Conservation (phyloP, 208 protist genomes). For the Leishmania tropica region DNA sequence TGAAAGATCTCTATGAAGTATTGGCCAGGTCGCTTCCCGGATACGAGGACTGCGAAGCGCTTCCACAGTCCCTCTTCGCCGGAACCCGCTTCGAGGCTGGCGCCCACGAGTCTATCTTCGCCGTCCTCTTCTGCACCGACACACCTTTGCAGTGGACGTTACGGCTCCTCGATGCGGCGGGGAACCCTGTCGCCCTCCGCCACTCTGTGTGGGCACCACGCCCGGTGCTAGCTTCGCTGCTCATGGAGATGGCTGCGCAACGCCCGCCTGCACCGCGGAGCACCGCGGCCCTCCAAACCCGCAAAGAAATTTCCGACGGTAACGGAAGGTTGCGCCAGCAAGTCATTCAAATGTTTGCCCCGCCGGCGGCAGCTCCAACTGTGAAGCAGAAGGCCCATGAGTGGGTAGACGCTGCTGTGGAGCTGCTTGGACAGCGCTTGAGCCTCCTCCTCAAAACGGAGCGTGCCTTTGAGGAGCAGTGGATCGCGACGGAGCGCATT, state of each 20-base stretch:
- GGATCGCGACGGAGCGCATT: conserved; percentile 66
- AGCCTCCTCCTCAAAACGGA: conserved; percentile 57
- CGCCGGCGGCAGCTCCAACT: conserved; percentile 24
- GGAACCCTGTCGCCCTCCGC: conserved; percentile 14
- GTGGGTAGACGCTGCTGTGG: conserved; percentile 34
- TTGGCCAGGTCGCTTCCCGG: conserved; percentile 10
- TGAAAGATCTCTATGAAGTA: conserved; percentile 6
- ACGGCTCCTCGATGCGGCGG: conserved; percentile 29
- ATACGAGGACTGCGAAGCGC: not conserved
- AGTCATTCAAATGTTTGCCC: conserved; percentile 30
- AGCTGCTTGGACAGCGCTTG: conserved; percentile 63
- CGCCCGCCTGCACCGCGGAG: conserved; percentile 24
- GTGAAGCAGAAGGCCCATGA: conserved; percentile 43
- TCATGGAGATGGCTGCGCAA: conserved; percentile 18
- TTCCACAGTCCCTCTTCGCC: conserved; percentile 29
- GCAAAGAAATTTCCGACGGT: conserved; percentile 29
- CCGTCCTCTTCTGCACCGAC: conserved; percentile 49
- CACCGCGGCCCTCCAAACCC: conserved; percentile 16
- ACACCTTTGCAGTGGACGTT: conserved; percentile 70
- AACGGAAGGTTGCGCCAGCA: conserved; percentile 32
- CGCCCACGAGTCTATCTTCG: conserved; percentile 31
- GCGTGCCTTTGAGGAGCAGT: conserved; percentile 66
- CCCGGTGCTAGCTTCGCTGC: conserved; percentile 13
- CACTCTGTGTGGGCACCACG: conserved; percentile 50
- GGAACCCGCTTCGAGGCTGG: conserved; percentile 16